phyloP scores from a whole-genome alignment of 2,329 filamentous ascomycete genomes.

The Fusarium albidum region DNA sequence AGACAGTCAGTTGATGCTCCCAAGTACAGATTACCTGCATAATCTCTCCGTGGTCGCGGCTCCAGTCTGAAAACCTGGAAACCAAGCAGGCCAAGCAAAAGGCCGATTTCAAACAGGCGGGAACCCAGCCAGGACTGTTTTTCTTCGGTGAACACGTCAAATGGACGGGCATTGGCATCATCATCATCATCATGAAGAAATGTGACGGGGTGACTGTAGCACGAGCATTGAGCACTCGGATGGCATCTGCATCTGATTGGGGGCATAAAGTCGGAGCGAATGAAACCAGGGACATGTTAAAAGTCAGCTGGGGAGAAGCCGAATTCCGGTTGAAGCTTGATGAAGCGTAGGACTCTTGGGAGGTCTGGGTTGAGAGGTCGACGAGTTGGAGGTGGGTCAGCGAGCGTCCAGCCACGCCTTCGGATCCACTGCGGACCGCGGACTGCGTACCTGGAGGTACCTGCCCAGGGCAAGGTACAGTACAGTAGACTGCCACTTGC shows the following conservation, averaged over 20 bases:
- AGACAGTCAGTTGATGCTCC: conserved; percentile 3
- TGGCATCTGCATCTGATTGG: conserved; percentile 2
- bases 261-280: conserved; percentile 7
- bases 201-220: conserved; percentile 18
- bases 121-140: conserved; percentile 4
- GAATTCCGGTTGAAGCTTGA: conserved; percentile 17
- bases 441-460: not conserved
- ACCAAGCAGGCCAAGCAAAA: too few species aligned
- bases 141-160: conserved; percentile 9
- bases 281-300: conserved; percentile 2
- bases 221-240: not conserved
- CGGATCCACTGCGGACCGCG: not conserved
- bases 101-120: not conserved
- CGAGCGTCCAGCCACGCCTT: conserved; percentile 7
- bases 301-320: conserved; percentile 12
- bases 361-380: not conserved
- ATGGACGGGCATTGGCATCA: conserved; percentile 4
- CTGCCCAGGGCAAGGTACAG: too few species aligned
- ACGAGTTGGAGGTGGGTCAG: conserved; percentile 1
- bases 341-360: conserved; percentile 12
- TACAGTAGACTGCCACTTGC: not conserved
- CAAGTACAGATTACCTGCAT: conserved; percentile 33
- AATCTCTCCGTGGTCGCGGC: conserved; percentile 8
- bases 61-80: conserved; percentile 20
- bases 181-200: conserved; percentile 31